Evolutionary conservation across 176 grass and related monocot species (phyloP), one percentile per base, ranked within the genome.

Genomic region (Triticum timopheevii): DNA sequence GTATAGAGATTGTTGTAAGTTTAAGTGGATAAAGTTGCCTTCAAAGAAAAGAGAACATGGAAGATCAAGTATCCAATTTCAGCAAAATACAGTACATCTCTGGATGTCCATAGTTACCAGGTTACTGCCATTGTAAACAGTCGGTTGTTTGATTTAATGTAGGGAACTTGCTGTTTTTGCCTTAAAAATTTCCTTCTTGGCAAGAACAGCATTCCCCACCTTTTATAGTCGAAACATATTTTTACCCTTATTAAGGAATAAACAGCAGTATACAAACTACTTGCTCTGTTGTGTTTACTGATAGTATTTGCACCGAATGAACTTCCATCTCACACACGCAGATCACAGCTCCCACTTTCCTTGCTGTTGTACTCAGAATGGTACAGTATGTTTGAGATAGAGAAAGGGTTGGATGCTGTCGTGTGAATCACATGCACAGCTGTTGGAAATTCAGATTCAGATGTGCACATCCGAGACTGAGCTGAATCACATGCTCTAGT

Each of bases 1-100:
- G 28, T 69, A 79, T 63, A 77, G 69, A 77, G 25, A 85, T 82
- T 87, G 13, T 69, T 87, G 82, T 90, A 75, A 61, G 79, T 83
- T 67, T 49, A 45, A 73, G 83, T 83, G 88, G 73, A 76, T 76
- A 25, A 76, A 76, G 73, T 77, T 77, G 27, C 74, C 74, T 77
- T 56, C 25, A 77, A 77, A 77, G 74, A 54, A 77, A 76, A 42
- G 25, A 77, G 52, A 76, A 47, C 47, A 33, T 54, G 73, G 44
- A 45, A 12, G 79, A 82, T 19, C 30, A 81, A 86, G 79, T 71
- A 75, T 82, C 65, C 17, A 73, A 65, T 79, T 67, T 84, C 16
- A 75, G 69, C 54, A 80, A 54, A 87, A 65, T 28, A 70, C 35
- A 47, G 45, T 79, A 47, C 62, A 52, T 66, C 28, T 38, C 49